Evolutionary conservation across 1,284 basidiomycete species (phyloP), one percentile per base, ranked within the genome.

Genomic region (Malassezia brasiliensis): DNA sequence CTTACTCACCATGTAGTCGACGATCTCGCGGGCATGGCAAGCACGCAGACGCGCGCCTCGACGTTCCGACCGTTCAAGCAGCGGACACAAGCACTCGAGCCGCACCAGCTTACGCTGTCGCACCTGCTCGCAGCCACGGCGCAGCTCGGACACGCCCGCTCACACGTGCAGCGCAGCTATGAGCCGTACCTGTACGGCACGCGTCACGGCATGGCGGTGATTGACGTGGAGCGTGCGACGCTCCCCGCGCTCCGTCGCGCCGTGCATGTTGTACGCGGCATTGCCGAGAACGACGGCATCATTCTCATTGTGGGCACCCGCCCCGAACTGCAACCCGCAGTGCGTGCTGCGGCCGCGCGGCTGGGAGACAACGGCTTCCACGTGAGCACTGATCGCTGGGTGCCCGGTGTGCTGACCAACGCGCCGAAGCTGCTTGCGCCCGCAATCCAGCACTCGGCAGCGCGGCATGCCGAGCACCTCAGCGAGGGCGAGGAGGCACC

Each of bases 381-480:
- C 59, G 84, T 96, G 40, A 70, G 70, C 20, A 85, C 83, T 15
- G 85, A 88, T 56, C 83, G 86, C 60, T 98, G 94, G 94, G 79
- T 91, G 53, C 87, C 91, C 1, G 94, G 94, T 36, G 88, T 88
- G 20, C 80, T 98, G 64, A 94, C 93, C 41, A 98, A 98, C 77
- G 83, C 85, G 59, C 79, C 84, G 48, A 84, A 88, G 54, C 60
- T 75, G 34, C 64, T 74, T n/a, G 59, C 62, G 2, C 59, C 65
- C 8, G 70, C 73, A 5, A 69, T 68, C 25, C 55, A 67, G 47
- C 62, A 60, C 50, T 56, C 47, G 35, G 48, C 28, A 11, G 28
- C 48, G 28, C 50, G 35, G 6, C 7, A 25, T 17, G 39, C 57
- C 5, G 42, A 45, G 14, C 32, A 28, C 15, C 36, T 37, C 36